Base-by-base conservation (phyloP, 192 early-diverging fungal genomes). In the Funneliformis mosseae region DNA sequence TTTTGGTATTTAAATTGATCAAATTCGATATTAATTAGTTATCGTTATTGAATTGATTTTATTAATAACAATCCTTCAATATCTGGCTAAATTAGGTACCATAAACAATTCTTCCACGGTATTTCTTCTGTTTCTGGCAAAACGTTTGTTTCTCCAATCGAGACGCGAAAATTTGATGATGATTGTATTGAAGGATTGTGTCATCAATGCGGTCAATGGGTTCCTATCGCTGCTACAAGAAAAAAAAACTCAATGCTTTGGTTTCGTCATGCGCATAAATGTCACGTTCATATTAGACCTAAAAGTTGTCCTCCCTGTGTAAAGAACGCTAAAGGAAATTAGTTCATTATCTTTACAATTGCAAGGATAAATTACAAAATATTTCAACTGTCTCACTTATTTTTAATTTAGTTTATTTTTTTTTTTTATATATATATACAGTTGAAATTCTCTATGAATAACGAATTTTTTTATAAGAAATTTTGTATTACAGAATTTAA, bases 201-300 rank as follows among this genome's bases (percentile, higher is more conserved):
- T 78, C 93, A 95, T 82, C 93, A 95, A 82, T 96, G 95, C 82
- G 87, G 88, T 45, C 88, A 95, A 78, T 96, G 95, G 95, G 88
- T 94, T 64, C 91, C 93, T 4, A 88, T 96, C 55, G 91, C 90
- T 76, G 92, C 92, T 66, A 84, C 89, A 42, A 96, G 95, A 84
- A 88, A 92, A 59, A 88, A 92, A 66, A 95, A 12, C 61, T 76
- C 74, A 10, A 91, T 94, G 73, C 85, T 95, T 43, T 96, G 95
- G 95, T 96, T 91, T 81, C 85, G 94, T 16, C 95, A 96, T 86
- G 95, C 95, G 9, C 92, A 95, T 86, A 94, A 95, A 88, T 95
- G 93, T 81, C 93, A 94, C 76, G 87, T 94, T 62, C 93, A 94
- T 64, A 88, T 93, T 82, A 94, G 92, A 82, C 92, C 92, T 27